A percentile compares a stretch with the other conserved stretches of the same genome.
Conservation (phyloP, 1,139 yeast genomes). For the Yamadazyma oceani region DNA sequence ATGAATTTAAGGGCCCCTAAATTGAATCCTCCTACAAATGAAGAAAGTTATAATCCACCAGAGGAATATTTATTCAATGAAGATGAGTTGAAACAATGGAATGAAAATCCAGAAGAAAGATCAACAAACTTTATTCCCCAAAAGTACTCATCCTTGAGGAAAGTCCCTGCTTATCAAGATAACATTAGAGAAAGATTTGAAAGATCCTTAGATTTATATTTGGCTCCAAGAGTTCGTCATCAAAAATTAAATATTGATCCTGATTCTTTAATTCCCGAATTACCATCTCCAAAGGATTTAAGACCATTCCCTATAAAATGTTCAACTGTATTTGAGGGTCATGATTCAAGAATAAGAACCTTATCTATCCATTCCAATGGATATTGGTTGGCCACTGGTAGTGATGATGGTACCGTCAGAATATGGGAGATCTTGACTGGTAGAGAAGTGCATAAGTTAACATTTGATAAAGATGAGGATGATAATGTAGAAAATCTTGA, state of each 20-base stretch:
- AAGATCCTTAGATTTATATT: constrained; percentile 86
- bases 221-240: constrained; percentile 95
- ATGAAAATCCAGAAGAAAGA: constrained; percentile 75
- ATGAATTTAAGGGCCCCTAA: constrained; percentile 96
- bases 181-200: constrained; percentile 88
- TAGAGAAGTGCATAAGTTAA: constrained; percentile 75
- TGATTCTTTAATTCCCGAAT: constrained; percentile 90
- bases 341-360: constrained; percentile 77
- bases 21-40: constrained; percentile 93
- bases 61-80: constrained; percentile 83
- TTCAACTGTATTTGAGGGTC: constrained; percentile 83
- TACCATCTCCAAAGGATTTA: constrained; percentile 94
- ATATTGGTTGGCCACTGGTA: constrained; percentile 94
- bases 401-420: constrained; percentile 95
- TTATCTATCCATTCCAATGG: constrained; percentile 87
- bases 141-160: constrained; percentile 77
- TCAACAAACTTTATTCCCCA: constrained; percentile 80
- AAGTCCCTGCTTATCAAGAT: constrained; percentile 91
- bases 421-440: constrained; percentile 97
- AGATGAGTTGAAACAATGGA: constrained; percentile 77
- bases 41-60: constrained; percentile 96
- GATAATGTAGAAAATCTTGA: constrained; percentile 81
- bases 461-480: constrained; percentile 51
- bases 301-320: constrained; percentile 97
- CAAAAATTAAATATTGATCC: constrained; percentile 93